phyloP scores from a whole-genome alignment of 176 grass and related monocot species.

The Puya raimondii region DNA sequence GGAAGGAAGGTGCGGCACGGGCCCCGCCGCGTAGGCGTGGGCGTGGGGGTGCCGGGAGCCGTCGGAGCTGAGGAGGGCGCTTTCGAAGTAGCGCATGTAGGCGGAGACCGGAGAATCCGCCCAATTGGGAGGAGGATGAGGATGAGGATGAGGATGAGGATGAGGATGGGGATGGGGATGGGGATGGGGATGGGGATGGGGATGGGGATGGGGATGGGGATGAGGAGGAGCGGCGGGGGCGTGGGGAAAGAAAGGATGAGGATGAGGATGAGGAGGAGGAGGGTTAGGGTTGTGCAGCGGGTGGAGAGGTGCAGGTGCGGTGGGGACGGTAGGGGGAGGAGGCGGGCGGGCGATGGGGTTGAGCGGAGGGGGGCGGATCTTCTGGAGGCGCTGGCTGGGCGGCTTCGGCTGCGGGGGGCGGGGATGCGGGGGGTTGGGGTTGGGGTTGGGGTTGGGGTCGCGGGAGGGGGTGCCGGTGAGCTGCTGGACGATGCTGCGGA shows the following conservation, averaged over 20 bases:
- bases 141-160: slow-evolving; percentile 13
- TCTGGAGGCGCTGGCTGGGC: slow-evolving; percentile 58
- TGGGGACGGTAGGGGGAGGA: slow-evolving; percentile 9
- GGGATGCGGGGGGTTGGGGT: slow-evolving; percentile 16
- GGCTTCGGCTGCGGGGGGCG: slow-evolving; percentile 41
- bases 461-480: slow-evolving; percentile 78
- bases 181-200: slow-evolving; percentile 27
- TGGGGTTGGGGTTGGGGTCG: slow-evolving; percentile 10
- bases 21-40: no score
- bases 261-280: slow-evolving; percentile 8
- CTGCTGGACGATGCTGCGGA: slow-evolving; percentile 94
- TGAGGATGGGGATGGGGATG: slow-evolving; percentile 1
- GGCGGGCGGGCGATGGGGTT: slow-evolving; percentile 43
- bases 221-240: slow-evolving; percentile 18
- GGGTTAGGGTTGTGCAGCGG: slow-evolving; percentile 23
- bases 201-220: slow-evolving; percentile 10
- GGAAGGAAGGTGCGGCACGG: slow-evolving; percentile 12
- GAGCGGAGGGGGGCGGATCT: slow-evolving; percentile 73
- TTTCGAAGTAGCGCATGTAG: slow-evolving; percentile 82
- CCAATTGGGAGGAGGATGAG: slow-evolving; percentile 27
- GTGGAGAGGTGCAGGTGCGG: not conserved
- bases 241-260: slow-evolving; percentile 22
- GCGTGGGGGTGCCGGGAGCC: no score
- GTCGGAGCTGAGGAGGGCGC: slow-evolving; percentile 51
- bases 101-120: slow-evolving; percentile 59